Conservation (phyloP, 1,139 yeast species). For the Candida pseudoviswanathii region DNA sequence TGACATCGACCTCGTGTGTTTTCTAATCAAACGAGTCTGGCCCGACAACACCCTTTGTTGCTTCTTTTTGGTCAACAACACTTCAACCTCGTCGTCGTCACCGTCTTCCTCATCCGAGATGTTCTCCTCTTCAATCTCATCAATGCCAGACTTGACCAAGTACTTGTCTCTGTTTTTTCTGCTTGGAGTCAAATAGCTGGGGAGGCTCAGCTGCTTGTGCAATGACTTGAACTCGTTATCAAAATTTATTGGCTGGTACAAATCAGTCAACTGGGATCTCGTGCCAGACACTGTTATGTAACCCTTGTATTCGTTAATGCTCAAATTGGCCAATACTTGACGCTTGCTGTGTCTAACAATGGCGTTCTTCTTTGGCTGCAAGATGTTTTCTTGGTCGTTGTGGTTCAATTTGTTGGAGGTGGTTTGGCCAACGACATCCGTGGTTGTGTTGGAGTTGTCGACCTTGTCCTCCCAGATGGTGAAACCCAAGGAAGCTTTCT, state of each 20-base stretch:
- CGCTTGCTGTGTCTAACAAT: slow-evolving; percentile 21
- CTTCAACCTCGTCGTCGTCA: slow-evolving; percentile 36
- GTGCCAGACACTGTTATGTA: slow-evolving; percentile 20
- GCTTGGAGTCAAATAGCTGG: slow-evolving; percentile 39
- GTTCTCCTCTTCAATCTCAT: slow-evolving; percentile 18
- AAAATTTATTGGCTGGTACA: slow-evolving; percentile 35
- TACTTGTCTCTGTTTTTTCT: slow-evolving; percentile 27
- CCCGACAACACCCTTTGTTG: neutral
- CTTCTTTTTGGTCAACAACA: slow-evolving; percentile 22
- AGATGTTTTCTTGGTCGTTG: slow-evolving; percentile 48
- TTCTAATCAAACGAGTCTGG: slow-evolving; percentile 17
- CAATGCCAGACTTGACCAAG: slow-evolving; percentile 24
- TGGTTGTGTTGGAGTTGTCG: slow-evolving; percentile 7
- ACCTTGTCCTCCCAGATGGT: slow-evolving; percentile 41
- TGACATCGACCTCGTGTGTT: slow-evolving; percentile 39
- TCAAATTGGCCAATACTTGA: slow-evolving; percentile 36
- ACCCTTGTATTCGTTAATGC: slow-evolving; percentile 39
- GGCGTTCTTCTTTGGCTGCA: slow-evolving; percentile 38
- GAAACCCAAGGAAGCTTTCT: slow-evolving; percentile 28
- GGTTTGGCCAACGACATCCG: slow-evolving; percentile 14
- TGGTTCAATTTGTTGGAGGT: slow-evolving; percentile 28
- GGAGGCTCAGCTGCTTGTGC: slow-evolving; percentile 37
- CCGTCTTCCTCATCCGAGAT: slow-evolving; percentile 15
- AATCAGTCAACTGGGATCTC: slow-evolving; percentile 27
- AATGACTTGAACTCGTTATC: slow-evolving; percentile 36